A percentile compares a stretch with the other conserved stretches of the same genome.
Conservation (phyloP, 495 filamentous ascomycete species). For the Daldinia decipiens region DNA sequence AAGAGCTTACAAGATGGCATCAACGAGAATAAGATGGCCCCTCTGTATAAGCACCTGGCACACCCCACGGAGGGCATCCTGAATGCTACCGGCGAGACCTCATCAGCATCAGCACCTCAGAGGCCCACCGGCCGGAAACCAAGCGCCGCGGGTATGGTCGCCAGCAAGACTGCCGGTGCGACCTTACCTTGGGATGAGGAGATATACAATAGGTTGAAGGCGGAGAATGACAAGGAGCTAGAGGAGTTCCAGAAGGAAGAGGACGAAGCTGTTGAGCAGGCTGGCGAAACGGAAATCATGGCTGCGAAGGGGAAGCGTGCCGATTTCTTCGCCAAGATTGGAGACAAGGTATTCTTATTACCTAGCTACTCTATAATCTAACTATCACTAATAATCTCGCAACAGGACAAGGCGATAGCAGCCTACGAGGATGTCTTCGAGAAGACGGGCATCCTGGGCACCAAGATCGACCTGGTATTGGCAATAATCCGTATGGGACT, state of each 20-base stretch:
- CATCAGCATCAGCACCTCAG: slow-evolving; percentile 62
- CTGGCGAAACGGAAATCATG: slow-evolving; percentile 93
- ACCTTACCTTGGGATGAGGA: slow-evolving; percentile 89
- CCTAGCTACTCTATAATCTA: background rate
- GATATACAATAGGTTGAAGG: slow-evolving; percentile 83
- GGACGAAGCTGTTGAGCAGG: slow-evolving; percentile 92
- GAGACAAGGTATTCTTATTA: slow-evolving; percentile 79
- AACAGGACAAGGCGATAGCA: slow-evolving; percentile 89
- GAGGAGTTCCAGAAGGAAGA: slow-evolving; percentile 94
- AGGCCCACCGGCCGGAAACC: slow-evolving; percentile 64
- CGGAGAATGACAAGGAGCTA: slow-evolving; percentile 90
- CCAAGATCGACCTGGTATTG: slow-evolving; percentile 94
- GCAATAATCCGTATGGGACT: slow-evolving; percentile 95
- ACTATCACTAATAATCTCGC: slow-evolving; percentile 26
- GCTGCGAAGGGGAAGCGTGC: slow-evolving; percentile 93
- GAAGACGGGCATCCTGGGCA: slow-evolving; percentile 92
- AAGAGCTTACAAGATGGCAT: slow-evolving; percentile 94
- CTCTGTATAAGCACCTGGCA: slow-evolving; percentile 93
- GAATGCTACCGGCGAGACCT: slow-evolving; percentile 78
- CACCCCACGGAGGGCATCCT: slow-evolving; percentile 93
- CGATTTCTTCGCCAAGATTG: slow-evolving; percentile 92
- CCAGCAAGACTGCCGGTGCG: slow-evolving; percentile 71
- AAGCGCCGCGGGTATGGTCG: slow-evolving; percentile 75
- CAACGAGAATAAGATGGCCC: slow-evolving; percentile 93
- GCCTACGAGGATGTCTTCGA: slow-evolving; percentile 92